Conservation (phyloP, 768 basidiomycete species). For the Saitozyma podzolica region DNA sequence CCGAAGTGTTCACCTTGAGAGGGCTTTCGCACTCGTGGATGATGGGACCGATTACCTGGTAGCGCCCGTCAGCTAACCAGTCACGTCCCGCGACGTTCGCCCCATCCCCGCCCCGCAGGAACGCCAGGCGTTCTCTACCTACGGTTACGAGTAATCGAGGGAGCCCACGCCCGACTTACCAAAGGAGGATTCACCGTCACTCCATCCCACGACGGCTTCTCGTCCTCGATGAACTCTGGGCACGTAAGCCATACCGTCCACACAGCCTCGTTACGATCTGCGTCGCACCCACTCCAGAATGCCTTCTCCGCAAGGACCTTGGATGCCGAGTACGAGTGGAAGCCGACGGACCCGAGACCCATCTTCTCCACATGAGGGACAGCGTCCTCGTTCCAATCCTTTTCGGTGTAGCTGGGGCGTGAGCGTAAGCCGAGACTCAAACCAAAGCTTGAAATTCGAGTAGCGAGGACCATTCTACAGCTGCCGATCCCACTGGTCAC, state of each 20-base stretch:
- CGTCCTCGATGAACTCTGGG: slow-evolving; percentile 42
- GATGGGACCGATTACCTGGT: slow-evolving; percentile 53
- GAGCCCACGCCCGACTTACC: slow-evolving; percentile 11
- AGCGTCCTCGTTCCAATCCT: slow-evolving; percentile 36
- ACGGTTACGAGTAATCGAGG: too few relatives aligned
- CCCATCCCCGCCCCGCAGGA: too few relatives aligned
- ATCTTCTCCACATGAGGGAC: slow-evolving; percentile 17
- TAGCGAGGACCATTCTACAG: too few relatives aligned
- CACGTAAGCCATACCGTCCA: neutral
- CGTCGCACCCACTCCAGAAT: slow-evolving; percentile 15
- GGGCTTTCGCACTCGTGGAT: slow-evolving; percentile 54
- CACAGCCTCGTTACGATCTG: neutral
- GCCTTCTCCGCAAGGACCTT: slow-evolving; percentile 48
- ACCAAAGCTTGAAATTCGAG: too few relatives aligned
- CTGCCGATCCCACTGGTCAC: too few relatives aligned
- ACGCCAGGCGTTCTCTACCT: too few relatives aligned
- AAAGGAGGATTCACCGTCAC: slow-evolving; percentile 48
- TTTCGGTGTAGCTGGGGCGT: slow-evolving; percentile 34
- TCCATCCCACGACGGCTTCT: slow-evolving; percentile 46
- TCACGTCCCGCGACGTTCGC: too few relatives aligned
- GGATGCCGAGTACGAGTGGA: slow-evolving; percentile 17
- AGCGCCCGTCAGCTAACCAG: too few relatives aligned
- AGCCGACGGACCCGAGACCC: slow-evolving; percentile 8
- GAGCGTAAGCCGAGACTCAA: too few relatives aligned
- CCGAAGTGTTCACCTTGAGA: slow-evolving; percentile 55